phyloP scores from a whole-genome alignment of 257 asterid genomes.

The Forsythia viridissima region DNA sequence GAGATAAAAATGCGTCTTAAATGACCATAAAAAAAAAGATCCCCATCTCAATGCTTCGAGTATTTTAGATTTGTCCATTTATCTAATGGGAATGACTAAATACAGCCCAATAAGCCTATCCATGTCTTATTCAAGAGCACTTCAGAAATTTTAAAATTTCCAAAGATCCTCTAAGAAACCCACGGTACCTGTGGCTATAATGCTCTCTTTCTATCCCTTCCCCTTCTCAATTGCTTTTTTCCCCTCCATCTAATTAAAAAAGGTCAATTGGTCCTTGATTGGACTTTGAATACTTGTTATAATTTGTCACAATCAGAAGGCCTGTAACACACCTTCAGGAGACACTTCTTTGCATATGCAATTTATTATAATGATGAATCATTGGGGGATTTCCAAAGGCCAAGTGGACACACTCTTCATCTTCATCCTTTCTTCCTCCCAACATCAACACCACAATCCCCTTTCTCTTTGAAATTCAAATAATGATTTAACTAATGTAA shows the following conservation, averaged over 20 bases:
- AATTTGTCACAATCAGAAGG: not conserved
- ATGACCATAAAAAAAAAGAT: constrained; percentile 3
- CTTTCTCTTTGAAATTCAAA: not conserved
- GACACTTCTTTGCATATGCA: not conserved
- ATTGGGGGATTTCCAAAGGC: not conserved
- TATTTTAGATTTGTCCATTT: not conserved
- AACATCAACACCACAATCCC: not conserved
- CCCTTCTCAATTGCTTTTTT: not conserved
- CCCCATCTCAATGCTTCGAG: not conserved
- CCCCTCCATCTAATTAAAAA: not conserved
- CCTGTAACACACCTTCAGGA: not conserved
- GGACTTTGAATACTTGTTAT: not conserved
- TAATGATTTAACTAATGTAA: too few relatives aligned
- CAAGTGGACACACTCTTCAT: not conserved
- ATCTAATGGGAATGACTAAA: not conserved
- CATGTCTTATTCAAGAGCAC: not conserved
- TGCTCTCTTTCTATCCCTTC: not conserved
- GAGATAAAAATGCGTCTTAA: constrained; percentile 1
- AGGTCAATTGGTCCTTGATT: not conserved
- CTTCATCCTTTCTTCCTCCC: not conserved
- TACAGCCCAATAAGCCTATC: not conserved
- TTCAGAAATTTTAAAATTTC: not conserved
- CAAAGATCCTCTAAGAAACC: not conserved
- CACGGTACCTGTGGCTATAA: not conserved
- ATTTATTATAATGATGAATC: not conserved